Evolutionary conservation across 495 filamentous ascomycete genomes (phyloP), one percentile per base, ranked within the genome.

Genomic region (Penicillium flavigenum): DNA sequence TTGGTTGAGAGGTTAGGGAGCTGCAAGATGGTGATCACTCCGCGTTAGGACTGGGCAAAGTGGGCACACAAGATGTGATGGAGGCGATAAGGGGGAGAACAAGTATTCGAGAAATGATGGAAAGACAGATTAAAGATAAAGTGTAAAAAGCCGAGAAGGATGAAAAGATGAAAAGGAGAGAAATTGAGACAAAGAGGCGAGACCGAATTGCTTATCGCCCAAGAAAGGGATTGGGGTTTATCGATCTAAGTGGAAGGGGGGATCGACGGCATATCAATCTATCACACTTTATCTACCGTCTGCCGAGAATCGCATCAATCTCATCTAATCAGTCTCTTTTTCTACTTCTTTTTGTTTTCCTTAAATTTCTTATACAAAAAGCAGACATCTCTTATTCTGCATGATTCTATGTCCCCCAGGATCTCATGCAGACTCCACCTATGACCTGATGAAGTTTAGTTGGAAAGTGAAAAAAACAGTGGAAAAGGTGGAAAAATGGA

Each of bases 351-450:
- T 8, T n/a, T 12, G 12, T 12, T 24, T 47, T 48, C 50, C 47
- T 63, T 58, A 41, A 36, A 38, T 45, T 31, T 31, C 31, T 45
- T 10, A 41, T 47, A 27, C 12, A 14, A 27, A 1, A 6, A 17
- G 14, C 16, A 6, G 34, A 56, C 51, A 61, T 64, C 54, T 56
- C 55, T 56, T 20, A 51, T 54, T 51, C 24, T 31, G 39, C 16
- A 41, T 42, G 32, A 31, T 38, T 48, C 22, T 56, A 49, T 60
- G 52, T 43, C 64, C 73, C 65, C 70, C 67, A 71, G n/a, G 70
- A 76, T 73, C 61, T 62, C 57, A 67, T 59, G 34, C 54, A 52
- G 43, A 61, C 64, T 69, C 73, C 73, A 76, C 70, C 63, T 54
- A 62, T 36, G 54, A 2, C 66, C 67, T 56, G 47, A 65, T 69